Base-by-base conservation (phyloP, 75 land plant species). In the Pinus taeda region DNA sequence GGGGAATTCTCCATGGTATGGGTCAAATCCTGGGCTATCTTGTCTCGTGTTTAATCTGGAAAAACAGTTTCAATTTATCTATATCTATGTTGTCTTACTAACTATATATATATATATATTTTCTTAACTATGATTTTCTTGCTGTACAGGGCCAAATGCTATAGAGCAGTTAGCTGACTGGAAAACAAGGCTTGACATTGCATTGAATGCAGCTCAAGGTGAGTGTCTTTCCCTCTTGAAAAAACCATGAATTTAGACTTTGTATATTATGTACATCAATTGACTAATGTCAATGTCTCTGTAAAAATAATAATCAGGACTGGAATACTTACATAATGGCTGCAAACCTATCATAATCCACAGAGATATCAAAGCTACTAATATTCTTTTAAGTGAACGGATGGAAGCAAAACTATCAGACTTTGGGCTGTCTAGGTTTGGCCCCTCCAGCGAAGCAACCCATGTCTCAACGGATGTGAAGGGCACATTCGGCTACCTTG, bases 281-380 rank as follows among this genome's bases (percentile, higher is more conserved):
- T 14, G 14, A 17, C 4, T 39, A 11, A 15, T 56, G 8, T 20
- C 21, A 21, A 21, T 6, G 3, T 4, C 18, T 37, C 18, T 33
- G 2, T 18, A 3, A 21, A 7, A 37, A 9, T 26, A 11, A 26
- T 73, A 57, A 62, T 59, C 74, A 87, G 93, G 90, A 26, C 79
- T 90, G 81, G 92, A 90, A 70, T 86, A 90, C 79, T 64, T 90
- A 36, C 92, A 90, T 78, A 45, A 13, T 55, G 86, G 81, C 15
- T 83, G 91, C 79, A 76, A 78, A 24, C 88, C 91, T 45, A 81
- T 76, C 14, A 84, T 86, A 60, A 60, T 91, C 73, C 91, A 89
- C 75, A 80, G 91, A 82, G 89, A 89, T 81, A 73, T 91, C 22
- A 91, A 91, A 80, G 60, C 85, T 49, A 56, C 81, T 59, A 88